Percentiles rank a stretch among this genome's conserved stretches.
Conservation (phyloP, 225 moss, liverwort and hornwort genomes). For the Ulota crispa region DNA sequence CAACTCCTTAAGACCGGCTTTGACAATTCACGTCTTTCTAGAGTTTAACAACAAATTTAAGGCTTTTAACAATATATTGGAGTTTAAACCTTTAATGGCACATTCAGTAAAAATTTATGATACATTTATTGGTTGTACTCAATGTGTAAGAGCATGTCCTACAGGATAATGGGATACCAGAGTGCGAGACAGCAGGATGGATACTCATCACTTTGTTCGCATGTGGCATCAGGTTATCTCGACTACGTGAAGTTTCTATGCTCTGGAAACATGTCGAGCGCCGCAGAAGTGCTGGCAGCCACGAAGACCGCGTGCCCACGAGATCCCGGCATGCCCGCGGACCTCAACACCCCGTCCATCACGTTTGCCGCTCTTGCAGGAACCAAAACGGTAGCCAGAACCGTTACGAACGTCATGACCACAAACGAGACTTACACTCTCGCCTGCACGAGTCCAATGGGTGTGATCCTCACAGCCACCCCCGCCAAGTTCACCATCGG, state of each 20-base stretch:
- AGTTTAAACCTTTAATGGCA: background rate
- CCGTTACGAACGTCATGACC: slow-evolving; percentile 21
- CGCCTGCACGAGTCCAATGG: slow-evolving; percentile 28
- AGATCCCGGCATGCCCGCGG: slow-evolving; percentile 14
- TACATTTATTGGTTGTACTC: too few relatives aligned
- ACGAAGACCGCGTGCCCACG: slow-evolving; percentile 20
- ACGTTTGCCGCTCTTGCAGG: slow-evolving; percentile 27
- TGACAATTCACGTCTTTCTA: too few relatives aligned
- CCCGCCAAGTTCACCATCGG: slow-evolving; percentile 22
- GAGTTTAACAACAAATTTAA: too few relatives aligned
- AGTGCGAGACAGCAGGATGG: background rate
- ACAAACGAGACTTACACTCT: slow-evolving; percentile 22
- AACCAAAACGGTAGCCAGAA: slow-evolving; percentile 17
- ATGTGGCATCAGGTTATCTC: slow-evolving; percentile 15
- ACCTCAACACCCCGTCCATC: slow-evolving; percentile 42
- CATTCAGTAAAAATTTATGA: background rate
- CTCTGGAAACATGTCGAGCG: slow-evolving; percentile 28
- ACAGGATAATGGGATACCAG: too few relatives aligned
- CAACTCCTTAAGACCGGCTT: too few relatives aligned
- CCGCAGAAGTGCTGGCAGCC: slow-evolving; percentile 6
- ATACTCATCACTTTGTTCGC: background rate
- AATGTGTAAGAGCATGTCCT: too few relatives aligned
- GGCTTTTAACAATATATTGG: background rate
- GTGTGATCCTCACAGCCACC: slow-evolving; percentile 1
- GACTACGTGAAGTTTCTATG: slow-evolving; percentile 41